Conservation (phyloP, 106 monocot genomes). For the Ottelia alismoides region DNA sequence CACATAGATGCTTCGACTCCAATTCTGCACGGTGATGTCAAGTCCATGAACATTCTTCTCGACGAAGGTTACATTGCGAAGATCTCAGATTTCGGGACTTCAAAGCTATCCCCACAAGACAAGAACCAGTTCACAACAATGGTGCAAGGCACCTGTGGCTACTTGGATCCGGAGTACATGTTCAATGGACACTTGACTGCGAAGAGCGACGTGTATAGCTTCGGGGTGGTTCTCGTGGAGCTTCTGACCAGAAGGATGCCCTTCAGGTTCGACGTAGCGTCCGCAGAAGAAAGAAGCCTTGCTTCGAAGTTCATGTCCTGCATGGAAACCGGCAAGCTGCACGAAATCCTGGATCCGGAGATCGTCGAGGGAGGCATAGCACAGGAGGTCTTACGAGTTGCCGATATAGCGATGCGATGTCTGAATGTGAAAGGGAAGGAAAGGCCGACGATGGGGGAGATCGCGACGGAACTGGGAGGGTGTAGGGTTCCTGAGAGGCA, state of each 20-base stretch:
- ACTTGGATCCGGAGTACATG: slow-evolving; percentile 34
- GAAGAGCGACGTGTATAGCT: slow-evolving; percentile 41
- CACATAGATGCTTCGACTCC: slow-evolving; percentile 19
- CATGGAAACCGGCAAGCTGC: not conserved
- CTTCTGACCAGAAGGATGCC: slow-evolving; percentile 16
- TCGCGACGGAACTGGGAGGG: slow-evolving; percentile 24
- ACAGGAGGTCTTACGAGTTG: slow-evolving; percentile 4
- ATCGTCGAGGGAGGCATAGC: slow-evolving; percentile 3
- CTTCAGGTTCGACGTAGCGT: not conserved
- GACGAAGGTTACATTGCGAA: slow-evolving; percentile 26
- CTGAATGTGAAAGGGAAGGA: slow-evolving; percentile 33
- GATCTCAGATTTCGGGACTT: slow-evolving; percentile 31
- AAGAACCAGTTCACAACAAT: slow-evolving; percentile 11
- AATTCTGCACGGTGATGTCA: slow-evolving; percentile 35
- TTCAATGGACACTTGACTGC: slow-evolving; percentile 14
- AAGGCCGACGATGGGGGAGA: slow-evolving; percentile 50
- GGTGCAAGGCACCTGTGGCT: slow-evolving; percentile 23
- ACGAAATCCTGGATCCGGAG: slow-evolving; percentile 12
- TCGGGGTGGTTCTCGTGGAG: slow-evolving; percentile 28
- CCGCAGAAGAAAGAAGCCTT: slow-evolving; percentile 8
- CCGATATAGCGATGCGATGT: slow-evolving; percentile 13
- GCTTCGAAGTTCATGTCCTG: slow-evolving; percentile 10
- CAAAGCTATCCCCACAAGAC: slow-evolving; percentile 10
- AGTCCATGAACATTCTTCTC: slow-evolving; percentile 31
- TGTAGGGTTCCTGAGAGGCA: too few relatives aligned